A percentile compares a stretch with the other conserved stretches of the same genome.
These are phyloP conservation scores for Trichomonas vaginalis DNA, from an alignment of 208 protist species.

Conservation along the genomic window DNA sequence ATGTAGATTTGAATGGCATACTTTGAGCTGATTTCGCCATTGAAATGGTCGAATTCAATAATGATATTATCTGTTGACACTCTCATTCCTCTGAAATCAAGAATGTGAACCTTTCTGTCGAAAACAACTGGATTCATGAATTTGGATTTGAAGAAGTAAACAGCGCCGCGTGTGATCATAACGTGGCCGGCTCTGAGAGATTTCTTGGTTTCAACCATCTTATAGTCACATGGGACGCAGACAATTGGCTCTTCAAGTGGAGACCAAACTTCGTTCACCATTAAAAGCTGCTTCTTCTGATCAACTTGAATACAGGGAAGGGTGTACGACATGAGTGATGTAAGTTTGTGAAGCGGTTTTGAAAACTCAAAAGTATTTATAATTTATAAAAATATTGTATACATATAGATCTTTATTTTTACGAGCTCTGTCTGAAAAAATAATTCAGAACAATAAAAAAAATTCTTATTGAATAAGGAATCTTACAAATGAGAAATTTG, in stretches of 20 bases:
- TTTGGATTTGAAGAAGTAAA: background rate
- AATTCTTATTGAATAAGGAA: too few species aligned
- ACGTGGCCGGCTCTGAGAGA: background rate
- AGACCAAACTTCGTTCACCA: background rate
- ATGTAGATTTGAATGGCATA: background rate
- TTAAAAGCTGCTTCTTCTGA: background rate
- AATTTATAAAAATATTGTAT: too few species aligned
- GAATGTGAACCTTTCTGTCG: background rate
- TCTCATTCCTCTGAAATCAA: background rate
- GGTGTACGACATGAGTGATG: too few species aligned
- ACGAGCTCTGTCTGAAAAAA: too few species aligned
- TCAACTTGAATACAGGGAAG: background rate
- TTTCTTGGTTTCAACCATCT: background rate
- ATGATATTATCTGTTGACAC: background rate
- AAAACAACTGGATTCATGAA: background rate
- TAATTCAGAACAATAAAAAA: too few species aligned
- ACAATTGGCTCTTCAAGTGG: background rate
- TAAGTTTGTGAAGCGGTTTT: too few species aligned
- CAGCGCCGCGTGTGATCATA: background rate
- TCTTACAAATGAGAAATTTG: too few species aligned
- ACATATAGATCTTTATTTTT: too few species aligned
- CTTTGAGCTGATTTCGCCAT: background rate
- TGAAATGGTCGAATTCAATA: background rate
- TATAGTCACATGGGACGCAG: background rate
- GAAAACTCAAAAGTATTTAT: too few species aligned